phyloP scores from a whole-genome alignment of 2,329 filamentous ascomycete genomes.

The Falciphora oryzae region DNA sequence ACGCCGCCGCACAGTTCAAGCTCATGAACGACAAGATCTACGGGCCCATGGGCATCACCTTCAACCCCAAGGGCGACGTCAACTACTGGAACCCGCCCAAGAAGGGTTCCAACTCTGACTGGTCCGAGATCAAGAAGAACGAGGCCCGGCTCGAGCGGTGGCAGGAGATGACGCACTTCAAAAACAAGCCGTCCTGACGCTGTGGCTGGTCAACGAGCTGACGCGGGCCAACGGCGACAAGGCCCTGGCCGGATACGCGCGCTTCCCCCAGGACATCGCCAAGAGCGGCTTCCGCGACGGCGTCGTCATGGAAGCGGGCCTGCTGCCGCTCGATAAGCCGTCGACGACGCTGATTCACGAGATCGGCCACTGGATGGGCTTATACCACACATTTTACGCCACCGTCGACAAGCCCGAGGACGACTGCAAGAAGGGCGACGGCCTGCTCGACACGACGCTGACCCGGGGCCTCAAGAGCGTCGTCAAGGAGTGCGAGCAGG shows the following conservation, averaged over 20 bases:
- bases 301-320: slow-evolving; percentile 3
- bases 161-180: not conserved
- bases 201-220: slow-evolving; percentile 5
- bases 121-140: not conserved
- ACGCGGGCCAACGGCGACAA: not conserved
- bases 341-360: slow-evolving; percentile 29
- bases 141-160: not conserved
- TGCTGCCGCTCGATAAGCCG: not conserved
- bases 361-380: slow-evolving; percentile 43
- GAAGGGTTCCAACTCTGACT: slow-evolving; percentile 2
- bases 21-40: not conserved
- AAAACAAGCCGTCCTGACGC: not conserved
- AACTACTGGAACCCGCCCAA: not conserved
- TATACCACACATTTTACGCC: slow-evolving; percentile 39
- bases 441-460: slow-evolving; percentile 17
- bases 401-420: slow-evolving; percentile 4
- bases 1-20: not conserved
- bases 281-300: slow-evolving; percentile 2
- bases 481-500: slow-evolving; percentile 16
- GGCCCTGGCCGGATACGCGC: not conserved
- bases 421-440: slow-evolving; percentile 15
- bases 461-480: slow-evolving; percentile 14
- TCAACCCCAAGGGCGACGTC: not conserved
- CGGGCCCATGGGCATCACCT: not conserved
- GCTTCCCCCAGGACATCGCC: not conserved